Evolutionary conservation across 768 basidiomycete genomes (phyloP), one percentile per base, ranked within the genome.

Genomic region (Pisolithus sp.): DNA sequence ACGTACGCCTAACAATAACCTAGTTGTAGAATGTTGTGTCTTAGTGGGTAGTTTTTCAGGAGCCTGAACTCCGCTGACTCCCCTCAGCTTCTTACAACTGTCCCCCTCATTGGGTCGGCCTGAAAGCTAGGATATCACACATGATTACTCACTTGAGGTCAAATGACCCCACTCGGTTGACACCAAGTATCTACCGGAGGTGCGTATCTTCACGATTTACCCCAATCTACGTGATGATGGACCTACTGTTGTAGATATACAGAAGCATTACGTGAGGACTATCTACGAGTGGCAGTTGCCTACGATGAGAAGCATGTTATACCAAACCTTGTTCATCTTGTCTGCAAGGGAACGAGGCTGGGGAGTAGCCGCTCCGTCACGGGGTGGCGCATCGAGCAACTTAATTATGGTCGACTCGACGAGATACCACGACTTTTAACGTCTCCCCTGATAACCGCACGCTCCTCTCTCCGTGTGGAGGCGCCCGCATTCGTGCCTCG

Each of bases 21-120:
- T 41, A 82, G 81, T n/a, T 81, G 77, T 56, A 68, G 71, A 53
- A 68, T 71, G 34, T 34, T 34, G 34, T 34, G 34, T 34, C 34
- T 34, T 34, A 13, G 34, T 34, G 5, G 34, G 34, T 5, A 34
- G 21, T 37, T 30, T 42, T 17, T 36, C 17, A 31, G 48, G 17
- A 24, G 37, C 13, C 4, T 30, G 30, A 17, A 18, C 48, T 48
- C 13, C 12, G 12, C 36, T 34, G 7, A n/a, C 46, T 40, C 38
- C 18, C 34, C 9, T 40, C 23, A 71, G 71, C 72, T 47, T 72
- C 61, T 3, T 67, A 71, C 53, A 76, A 76, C 39, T 50, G 64
- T 15, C 40, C 37, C 10, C 42, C 52, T 20, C 17, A 0, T 13
- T 13, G 5, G n/a, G 15, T 62, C 38, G 49, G 12, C 24, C 15